These are phyloP conservation scores for Fraxinus ornus DNA, from an alignment of 305 asterid genomes.

Conservation along the genomic window DNA sequence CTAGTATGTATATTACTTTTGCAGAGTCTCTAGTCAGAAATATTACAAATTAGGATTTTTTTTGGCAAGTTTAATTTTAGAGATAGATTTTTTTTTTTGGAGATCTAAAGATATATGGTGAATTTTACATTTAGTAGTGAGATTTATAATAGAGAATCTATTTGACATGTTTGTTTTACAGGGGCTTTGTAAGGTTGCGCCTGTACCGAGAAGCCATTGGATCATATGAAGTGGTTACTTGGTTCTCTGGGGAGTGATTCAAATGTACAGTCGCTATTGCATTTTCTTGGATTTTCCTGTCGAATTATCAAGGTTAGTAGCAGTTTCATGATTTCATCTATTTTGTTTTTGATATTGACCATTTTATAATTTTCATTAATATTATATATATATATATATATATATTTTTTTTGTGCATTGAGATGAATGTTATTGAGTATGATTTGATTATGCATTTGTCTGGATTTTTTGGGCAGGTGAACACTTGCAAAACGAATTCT, in stretches of 20 bases:
- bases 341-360: background rate
- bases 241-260: slow-evolving; percentile 33
- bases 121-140: background rate
- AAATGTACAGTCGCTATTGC: slow-evolving; percentile 36
- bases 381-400: too few relatives aligned
- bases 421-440: background rate
- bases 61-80: background rate
- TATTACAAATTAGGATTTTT: background rate
- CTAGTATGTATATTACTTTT: background rate
- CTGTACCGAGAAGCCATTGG: slow-evolving; percentile 33
- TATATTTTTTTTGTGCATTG: background rate
- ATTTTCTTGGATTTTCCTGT: slow-evolving; percentile 21
- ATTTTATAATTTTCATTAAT: background rate
- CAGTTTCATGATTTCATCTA: background rate
- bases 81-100: background rate
- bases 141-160: background rate
- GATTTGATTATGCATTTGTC: background rate
- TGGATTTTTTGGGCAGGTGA: slow-evolving; percentile 1
- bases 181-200: slow-evolving; percentile 30
- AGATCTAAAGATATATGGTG: background rate
- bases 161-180: slow-evolving; percentile 20
- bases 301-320: background rate
- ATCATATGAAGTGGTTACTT: slow-evolving; percentile 44
- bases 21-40: background rate
- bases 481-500: background rate